Conservation (phyloP, 129 eudicot species). For the Gnaphalium uliginosum region DNA sequence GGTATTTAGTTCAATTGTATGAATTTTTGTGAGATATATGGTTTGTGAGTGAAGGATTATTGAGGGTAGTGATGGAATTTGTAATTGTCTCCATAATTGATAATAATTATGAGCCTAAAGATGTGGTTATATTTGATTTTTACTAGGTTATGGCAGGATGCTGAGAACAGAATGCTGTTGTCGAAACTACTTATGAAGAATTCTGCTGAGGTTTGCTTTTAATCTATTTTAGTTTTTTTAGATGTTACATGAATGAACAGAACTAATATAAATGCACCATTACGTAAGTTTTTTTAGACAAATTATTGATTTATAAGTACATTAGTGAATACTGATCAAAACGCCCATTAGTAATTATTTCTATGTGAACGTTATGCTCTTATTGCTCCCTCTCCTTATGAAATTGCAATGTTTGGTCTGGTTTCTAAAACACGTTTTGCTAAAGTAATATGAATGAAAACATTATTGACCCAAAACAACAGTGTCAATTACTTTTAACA, state of each 20-base stretch:
- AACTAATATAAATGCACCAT: neutral
- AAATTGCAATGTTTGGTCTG: neutral
- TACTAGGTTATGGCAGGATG: conserved; percentile 90
- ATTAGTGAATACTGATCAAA: neutral
- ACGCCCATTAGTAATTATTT: neutral
- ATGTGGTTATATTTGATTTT: neutral
- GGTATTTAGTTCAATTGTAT: too few relatives aligned
- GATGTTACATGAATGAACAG: neutral
- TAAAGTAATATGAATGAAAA: neutral
- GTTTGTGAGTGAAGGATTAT: neutral
- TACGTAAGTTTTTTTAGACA: too few relatives aligned
- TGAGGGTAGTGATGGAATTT: neutral
- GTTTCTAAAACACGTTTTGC: neutral
- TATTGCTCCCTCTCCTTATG: neutral
- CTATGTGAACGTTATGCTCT: neutral
- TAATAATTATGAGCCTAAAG: neutral
- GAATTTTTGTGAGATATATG: neutral
- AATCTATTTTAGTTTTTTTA: neutral
- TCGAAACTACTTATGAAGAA: conserved; percentile 45
- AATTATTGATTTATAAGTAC: too few relatives aligned
- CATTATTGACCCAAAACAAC: neutral
- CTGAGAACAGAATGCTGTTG: conserved; percentile 66
- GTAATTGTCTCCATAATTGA: neutral
- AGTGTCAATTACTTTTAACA: neutral
- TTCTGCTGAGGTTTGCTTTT: conserved; percentile 54